A percentile compares a stretch with the other conserved stretches of the same genome.
Evolutionary conservation across 176 grass and related monocot species (phyloP).

Genomic region (Oryza brachyantha): DNA sequence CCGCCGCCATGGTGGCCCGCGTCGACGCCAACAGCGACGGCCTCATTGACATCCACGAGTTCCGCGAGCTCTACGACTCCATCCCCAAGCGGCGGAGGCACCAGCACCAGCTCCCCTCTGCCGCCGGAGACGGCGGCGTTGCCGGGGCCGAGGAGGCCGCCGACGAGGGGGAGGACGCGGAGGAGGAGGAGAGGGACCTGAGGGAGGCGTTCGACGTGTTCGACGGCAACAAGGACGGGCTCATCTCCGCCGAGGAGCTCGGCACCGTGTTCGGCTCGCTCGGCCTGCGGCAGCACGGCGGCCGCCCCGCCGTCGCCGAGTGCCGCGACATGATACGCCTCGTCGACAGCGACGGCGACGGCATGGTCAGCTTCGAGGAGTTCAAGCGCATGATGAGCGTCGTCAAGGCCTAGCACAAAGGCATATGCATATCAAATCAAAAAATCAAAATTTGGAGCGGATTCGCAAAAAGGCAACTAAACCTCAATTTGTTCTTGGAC

Average conservation of each 20-base stretch:
- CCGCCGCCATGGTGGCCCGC: constrained; percentile 42
- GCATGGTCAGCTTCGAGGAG: constrained; percentile 88
- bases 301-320: constrained; percentile 50
- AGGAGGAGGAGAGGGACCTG: constrained; percentile 66
- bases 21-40: constrained; percentile 87
- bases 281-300: constrained; percentile 55
- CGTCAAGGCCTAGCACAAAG: constrained; percentile 38
- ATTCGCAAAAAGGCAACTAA: constrained; percentile 32
- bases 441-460: neutral
- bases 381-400: constrained; percentile 96
- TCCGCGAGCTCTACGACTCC: constrained; percentile 73
- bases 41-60: constrained; percentile 82
- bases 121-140: neutral
- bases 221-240: constrained; percentile 84
- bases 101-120: neutral
- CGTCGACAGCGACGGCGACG: constrained; percentile 87
- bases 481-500: constrained; percentile 37
- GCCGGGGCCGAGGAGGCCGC: neutral
- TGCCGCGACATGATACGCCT: constrained; percentile 85
- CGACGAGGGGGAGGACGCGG: neutral
- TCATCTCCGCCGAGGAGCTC: constrained; percentile 88
- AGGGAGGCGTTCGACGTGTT: constrained; percentile 91
- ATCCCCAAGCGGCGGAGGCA: constrained; percentile 42
- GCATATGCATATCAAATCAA: neutral
- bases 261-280: constrained; percentile 65